Evolutionary conservation across 2,329 filamentous ascomycete genomes (phyloP), one percentile per base, ranked within the genome.

Genomic region (Ophiosphaerella korrae): DNA sequence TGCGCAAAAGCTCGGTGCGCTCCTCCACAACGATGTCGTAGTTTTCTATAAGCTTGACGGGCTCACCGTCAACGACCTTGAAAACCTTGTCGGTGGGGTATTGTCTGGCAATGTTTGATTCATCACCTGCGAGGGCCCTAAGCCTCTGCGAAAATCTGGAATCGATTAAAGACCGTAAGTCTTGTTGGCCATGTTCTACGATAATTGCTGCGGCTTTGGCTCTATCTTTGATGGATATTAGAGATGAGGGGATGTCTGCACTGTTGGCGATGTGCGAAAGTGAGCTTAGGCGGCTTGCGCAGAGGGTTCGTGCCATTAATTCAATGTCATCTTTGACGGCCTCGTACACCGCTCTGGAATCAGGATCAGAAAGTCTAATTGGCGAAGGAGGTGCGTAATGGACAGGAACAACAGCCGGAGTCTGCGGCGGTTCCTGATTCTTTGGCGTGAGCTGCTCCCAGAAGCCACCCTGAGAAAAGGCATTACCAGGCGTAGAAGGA

Each of bases 391-490:
- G 53, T 44, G 40, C 47, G 18, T 4, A 44, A 29, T 38, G 36
- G 26, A 48, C 7, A 29, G 41, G 36, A 32, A 48, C 8, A 5
- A n/a, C 42, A 21, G 50, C 42, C 12, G 45, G 34, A n/a, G 37
- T 29, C 7, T 14, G 33, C 1, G 45, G 24, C 36, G 31, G 32
- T 9, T 53, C 29, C 7, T 29, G 39, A 11, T 42, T 52, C 26
- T 53, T 53, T 7, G 50, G 34, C 9, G 48, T 40, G 23, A 58
- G 48, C 16, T 43, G 52, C 14, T 49, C 57, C 62, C 60, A 61
- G 36, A 53, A 55, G 7, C 60, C 62, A 3, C 51, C 57, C 16
- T 34, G 43, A 2, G 53, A 52, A 38, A 66, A 66, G 1, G 62
- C 52, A 9, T 65, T 65, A 31, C 52, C 55, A 3, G 48, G 9